phyloP scores from a whole-genome alignment of 441 rosid species.

The Erysimum cheiri region DNA sequence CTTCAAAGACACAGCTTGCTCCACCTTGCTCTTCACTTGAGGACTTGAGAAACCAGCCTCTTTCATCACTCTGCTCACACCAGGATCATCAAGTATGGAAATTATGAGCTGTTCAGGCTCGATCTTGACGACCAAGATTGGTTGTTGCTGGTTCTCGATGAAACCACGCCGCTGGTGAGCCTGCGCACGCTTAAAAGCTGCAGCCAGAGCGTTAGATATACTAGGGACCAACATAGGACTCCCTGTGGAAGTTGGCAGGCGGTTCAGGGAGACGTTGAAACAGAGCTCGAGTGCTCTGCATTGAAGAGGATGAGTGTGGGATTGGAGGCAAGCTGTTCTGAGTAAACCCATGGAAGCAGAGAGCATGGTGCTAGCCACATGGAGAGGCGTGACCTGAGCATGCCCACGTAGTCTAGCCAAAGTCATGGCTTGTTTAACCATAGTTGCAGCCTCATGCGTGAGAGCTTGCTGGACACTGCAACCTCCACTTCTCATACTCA shows the following conservation, averaged over 20 bases:
- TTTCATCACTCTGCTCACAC: constrained; percentile 78
- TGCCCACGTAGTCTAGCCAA: constrained; percentile 71
- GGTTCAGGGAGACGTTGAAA: constrained; percentile 72
- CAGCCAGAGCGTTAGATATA: constrained; percentile 70
- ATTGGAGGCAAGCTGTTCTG: constrained; percentile 68
- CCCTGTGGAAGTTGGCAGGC: constrained; percentile 62
- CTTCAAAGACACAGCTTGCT: constrained; percentile 56
- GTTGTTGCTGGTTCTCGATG: constrained; percentile 65
- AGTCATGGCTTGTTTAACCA: constrained; percentile 65
- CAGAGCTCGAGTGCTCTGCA: constrained; percentile 77
- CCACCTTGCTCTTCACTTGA: constrained; percentile 68
- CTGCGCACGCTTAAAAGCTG: constrained; percentile 80
- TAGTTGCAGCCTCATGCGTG: constrained; percentile 59
- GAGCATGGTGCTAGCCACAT: constrained; percentile 79
- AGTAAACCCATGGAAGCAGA: constrained; percentile 57
- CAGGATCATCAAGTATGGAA: constrained; percentile 75
- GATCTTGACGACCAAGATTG: constrained; percentile 64
- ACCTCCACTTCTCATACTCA: constrained; percentile 64
- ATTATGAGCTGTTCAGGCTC: constrained; percentile 71
- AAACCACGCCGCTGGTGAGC: constrained; percentile 78
- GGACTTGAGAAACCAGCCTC: constrained; percentile 81
- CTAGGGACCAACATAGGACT: constrained; percentile 60
- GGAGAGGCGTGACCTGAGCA: constrained; percentile 77
- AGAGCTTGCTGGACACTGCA: constrained; percentile 70
- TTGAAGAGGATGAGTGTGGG: constrained; percentile 74